phyloP scores from a whole-genome alignment of 1,139 yeast genomes.

The Arxiozyma slooffiae region DNA sequence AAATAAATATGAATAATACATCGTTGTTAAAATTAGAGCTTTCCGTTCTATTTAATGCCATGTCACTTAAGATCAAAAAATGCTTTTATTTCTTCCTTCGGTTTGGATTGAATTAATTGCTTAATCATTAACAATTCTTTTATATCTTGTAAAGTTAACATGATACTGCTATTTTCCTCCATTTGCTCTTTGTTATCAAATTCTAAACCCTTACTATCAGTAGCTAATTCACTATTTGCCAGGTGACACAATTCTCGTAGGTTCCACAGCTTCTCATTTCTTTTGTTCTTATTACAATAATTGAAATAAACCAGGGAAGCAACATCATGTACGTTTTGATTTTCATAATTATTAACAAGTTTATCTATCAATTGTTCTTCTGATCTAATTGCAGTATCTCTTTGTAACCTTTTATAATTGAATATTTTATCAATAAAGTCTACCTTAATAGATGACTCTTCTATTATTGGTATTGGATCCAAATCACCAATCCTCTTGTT shows the following conservation, averaged over 20 bases:
- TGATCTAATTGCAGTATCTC: conserved; percentile 17
- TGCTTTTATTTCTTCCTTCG: conserved; percentile 52
- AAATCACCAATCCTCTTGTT: conserved; percentile 4
- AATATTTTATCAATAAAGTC: conserved; percentile 56
- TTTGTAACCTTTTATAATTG: conserved; percentile 21
- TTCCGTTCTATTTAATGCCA: not conserved
- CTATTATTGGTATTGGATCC: conserved; percentile 33
- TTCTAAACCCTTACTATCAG: not conserved
- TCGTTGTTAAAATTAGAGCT: not conserved
- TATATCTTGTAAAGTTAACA: conserved; percentile 34
- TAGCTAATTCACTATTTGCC: conserved; percentile 26
- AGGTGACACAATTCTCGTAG: conserved; percentile 34
- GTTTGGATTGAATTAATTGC: conserved; percentile 55
- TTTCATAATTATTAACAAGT: conserved; percentile 9
- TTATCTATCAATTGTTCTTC: conserved; percentile 26
- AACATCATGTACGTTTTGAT: conserved; percentile 11
- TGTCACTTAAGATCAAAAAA: conserved; percentile 37
- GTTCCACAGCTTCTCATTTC: conserved; percentile 21
- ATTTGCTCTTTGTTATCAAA: not conserved
- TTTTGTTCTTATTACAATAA: conserved; percentile 7
- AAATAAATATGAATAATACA: not conserved
- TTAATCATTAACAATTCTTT: conserved; percentile 49
- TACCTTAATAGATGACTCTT: conserved; percentile 61
- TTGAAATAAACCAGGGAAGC: conserved; percentile 22
- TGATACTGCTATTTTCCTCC: conserved; percentile 14